Evolutionary conservation across 179 eudicot species (phyloP), one percentile per base, ranked within the genome.

Genomic region (Gypsophila paniculata): DNA sequence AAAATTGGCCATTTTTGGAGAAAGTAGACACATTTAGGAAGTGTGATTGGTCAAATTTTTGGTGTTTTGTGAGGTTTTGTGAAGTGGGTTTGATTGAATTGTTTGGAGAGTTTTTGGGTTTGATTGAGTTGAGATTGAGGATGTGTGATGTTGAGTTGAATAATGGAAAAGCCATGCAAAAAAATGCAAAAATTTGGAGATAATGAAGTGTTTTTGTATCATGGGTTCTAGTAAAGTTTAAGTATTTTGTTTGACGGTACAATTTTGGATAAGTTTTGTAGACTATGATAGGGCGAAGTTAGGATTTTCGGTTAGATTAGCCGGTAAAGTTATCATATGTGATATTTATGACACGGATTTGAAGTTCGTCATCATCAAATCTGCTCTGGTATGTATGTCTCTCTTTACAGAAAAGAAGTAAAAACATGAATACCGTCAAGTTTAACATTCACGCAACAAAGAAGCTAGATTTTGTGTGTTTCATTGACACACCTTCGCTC

Each of bases 141-240:
- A 71, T 65, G 55, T 49, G 76, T 61, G 57, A 67, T 12, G 65
- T 76, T 60, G 87, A 66, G 74, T 34, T 55, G 48, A 78, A 49
- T 61, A 74, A 49, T 58, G 80, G 74, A 69, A 81, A 77, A 76
- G 88, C 83, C 91, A 87, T 86, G 80, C 75, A 78, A 61, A 63
- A 54, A 52, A 60, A 6, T 29, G 34, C 1, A 63, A 71, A 70
- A 65, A 5, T 12, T 15, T 2, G 23, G 42, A 62, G 44, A 68
- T 71, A 51, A 46, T 14, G 68, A 2, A 11, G 21, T 46, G 25
- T 54, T 42, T 9, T 2, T 42, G 46, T 6, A 32, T 76, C 54
- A n/a, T 64, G 75, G 67, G 4, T 21, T 42, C 13, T 36, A 34
- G 11, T 42, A 29, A 29, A 29, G 34, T 29, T 29, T 29, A 6